Evolutionary conservation across 371 early-diverging fungal genomes (phyloP).

Genomic region (Massospora cicadina): DNA sequence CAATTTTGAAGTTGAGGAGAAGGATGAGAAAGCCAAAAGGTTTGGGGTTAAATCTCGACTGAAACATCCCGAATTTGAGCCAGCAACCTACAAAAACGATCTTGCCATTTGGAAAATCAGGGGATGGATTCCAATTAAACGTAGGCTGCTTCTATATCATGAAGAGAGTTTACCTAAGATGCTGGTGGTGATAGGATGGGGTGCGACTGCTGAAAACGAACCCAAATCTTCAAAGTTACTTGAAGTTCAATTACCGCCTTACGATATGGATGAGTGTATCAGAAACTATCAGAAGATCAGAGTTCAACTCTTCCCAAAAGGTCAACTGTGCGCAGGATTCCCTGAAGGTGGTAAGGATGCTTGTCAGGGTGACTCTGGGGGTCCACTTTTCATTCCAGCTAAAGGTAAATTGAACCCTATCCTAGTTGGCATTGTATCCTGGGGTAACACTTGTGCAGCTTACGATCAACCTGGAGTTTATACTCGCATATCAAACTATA

Average conservation of each 20-base stretch:
- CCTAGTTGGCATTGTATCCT: neutral
- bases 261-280: neutral
- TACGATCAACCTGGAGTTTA: neutral
- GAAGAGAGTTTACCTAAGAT: neutral
- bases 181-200: neutral
- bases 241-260: neutral
- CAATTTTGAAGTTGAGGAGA: neutral
- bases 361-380: conserved; percentile 5
- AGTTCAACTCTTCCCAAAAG: neutral
- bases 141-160: neutral
- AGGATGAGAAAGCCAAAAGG: neutral
- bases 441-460: neutral
- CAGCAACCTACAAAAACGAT: neutral
- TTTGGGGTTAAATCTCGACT: neutral
- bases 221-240: neutral
- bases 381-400: conserved; percentile 3
- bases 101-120: conserved; percentile 8
- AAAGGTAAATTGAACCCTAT: neutral
- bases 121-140: neutral
- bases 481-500: neutral
- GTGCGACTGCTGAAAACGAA: neutral
- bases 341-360: conserved; percentile 3
- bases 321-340: neutral
- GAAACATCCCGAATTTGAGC: neutral
- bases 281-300: neutral